Conservation (phyloP, 441 rosid species). For the Gossypium schwendimanii region DNA sequence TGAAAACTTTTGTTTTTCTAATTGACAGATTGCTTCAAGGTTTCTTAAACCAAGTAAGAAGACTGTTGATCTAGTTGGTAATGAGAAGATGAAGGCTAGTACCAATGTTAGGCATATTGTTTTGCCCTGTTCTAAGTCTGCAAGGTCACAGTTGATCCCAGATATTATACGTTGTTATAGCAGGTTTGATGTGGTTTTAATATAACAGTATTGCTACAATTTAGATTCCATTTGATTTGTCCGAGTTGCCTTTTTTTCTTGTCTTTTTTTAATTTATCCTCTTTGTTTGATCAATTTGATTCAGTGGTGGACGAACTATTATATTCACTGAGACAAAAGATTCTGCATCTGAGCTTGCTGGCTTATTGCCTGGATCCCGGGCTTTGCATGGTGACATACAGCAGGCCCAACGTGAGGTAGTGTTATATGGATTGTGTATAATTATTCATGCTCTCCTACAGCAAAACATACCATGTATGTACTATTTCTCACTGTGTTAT, state of each 20-base stretch:
- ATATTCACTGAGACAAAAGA: slow-evolving; percentile 85
- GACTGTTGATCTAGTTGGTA: slow-evolving; percentile 94
- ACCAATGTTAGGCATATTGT: slow-evolving; percentile 77
- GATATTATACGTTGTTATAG: slow-evolving; percentile 83
- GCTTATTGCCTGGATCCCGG: slow-evolving; percentile 69
- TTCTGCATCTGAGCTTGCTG: slow-evolving; percentile 82
- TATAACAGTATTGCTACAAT: background rate
- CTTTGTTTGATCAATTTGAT: slow-evolving; percentile 11
- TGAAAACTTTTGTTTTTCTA: background rate
- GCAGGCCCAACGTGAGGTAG: slow-evolving; percentile 88
- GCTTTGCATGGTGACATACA: slow-evolving; percentile 91
- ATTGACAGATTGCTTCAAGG: slow-evolving; percentile 51
- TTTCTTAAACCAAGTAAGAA: slow-evolving; percentile 67
- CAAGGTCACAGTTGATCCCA: slow-evolving; percentile 72
- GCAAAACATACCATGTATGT: background rate
- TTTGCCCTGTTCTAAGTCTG: slow-evolving; percentile 65
- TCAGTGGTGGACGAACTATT: slow-evolving; percentile 87
- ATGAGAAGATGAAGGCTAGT: slow-evolving; percentile 96
- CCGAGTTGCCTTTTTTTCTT: background rate
- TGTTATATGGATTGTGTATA: background rate
- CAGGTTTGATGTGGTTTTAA: slow-evolving; percentile 43
- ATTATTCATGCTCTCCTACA: background rate
- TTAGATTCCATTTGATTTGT: background rate
- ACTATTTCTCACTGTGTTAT: background rate
- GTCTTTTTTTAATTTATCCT: background rate